These are phyloP conservation scores for Telfairia occidentalis DNA, from an alignment of 331 rosid genomes.

Conservation along the genomic window DNA sequence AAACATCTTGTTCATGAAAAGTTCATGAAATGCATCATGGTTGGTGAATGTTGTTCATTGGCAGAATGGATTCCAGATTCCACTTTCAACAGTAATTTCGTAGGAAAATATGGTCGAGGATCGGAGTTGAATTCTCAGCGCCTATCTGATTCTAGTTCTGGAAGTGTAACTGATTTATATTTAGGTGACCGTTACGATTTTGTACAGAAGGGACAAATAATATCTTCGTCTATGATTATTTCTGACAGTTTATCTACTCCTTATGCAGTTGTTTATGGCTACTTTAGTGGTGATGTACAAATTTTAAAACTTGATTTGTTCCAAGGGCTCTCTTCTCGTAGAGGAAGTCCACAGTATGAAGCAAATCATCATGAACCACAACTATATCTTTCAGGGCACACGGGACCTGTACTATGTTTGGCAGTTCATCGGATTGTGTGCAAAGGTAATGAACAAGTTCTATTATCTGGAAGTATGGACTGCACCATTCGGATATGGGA, in stretches of 20 bases:
- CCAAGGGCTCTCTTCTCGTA: slow-evolving; percentile 38
- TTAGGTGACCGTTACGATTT: slow-evolving; percentile 18
- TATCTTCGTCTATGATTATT: slow-evolving; percentile 66
- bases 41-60: slow-evolving; percentile 35
- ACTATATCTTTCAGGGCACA: slow-evolving; percentile 62
- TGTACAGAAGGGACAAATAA: slow-evolving; percentile 32
- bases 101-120: slow-evolving; percentile 20
- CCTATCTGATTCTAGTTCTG: slow-evolving; percentile 22
- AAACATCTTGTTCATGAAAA: slow-evolving; percentile 33
- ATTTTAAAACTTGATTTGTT: slow-evolving; percentile 56
- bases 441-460: slow-evolving; percentile 37
- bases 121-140: slow-evolving; percentile 19
- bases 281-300: slow-evolving; percentile 65
- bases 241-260: slow-evolving; percentile 50
- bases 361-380: slow-evolving; percentile 32
- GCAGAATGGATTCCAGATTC: slow-evolving; percentile 37
- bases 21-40: slow-evolving; percentile 32
- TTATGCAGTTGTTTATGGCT: slow-evolving; percentile 74
- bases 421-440: slow-evolving; percentile 73
- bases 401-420: slow-evolving; percentile 78
- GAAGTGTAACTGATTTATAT: slow-evolving; percentile 13
- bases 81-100: slow-evolving; percentile 17
- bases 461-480: slow-evolving; percentile 90
- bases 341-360: slow-evolving; percentile 33
- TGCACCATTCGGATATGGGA: slow-evolving; percentile 84